Base-by-base conservation (phyloP, 2,329 filamentous ascomycete genomes). In the Exophiala calicioides region DNA sequence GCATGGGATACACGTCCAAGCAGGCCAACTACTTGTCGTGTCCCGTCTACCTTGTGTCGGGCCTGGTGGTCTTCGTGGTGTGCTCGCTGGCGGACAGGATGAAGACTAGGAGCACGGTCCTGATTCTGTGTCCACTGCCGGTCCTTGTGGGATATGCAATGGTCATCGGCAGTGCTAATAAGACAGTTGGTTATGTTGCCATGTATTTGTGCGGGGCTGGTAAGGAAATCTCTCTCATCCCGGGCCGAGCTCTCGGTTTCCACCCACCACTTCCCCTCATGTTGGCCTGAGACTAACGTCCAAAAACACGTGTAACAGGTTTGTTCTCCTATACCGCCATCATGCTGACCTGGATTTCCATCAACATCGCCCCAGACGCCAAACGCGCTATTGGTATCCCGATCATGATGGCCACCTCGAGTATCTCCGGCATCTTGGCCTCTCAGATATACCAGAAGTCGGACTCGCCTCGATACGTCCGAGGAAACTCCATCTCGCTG, bases 21-120 rank as follows among this genome's bases (percentile, higher is more conserved):
- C 41, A 60, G 26, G 61, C 56, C 18, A 64, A 67, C 26, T 66
- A 67, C 40, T 46, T 68, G 34, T 67, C 65, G 24, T 65, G 68
- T 21, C 67, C 66, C 1, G 62, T 68, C 0, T 68, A 67, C n/a
- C n/a, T n/a, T 35, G 31, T 63, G 10, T 27, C 64, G 10, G 65
- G 57, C 10, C 56, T 58, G 4, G 55, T 65, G 10, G 49, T 55
- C 23, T 57, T 65, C 7, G 56, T 53, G n/a, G n/a, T 5, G 38
- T 56, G 16, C 44, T 57, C 3, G 56, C 57, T 53, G 16, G 67
- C 67, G 2, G 67, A 68, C 49, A 60, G 55, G 6, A 24, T 62
- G 7, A 52, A 58, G 16, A 57, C 53, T 24, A 60, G 66, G 3
- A 63, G 60, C 9, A 44, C 60, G 9, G 60, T 65, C 41, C 47